Evolutionary conservation across 805 yeast species (phyloP).

Genomic region (Lachancea waltii): DNA sequence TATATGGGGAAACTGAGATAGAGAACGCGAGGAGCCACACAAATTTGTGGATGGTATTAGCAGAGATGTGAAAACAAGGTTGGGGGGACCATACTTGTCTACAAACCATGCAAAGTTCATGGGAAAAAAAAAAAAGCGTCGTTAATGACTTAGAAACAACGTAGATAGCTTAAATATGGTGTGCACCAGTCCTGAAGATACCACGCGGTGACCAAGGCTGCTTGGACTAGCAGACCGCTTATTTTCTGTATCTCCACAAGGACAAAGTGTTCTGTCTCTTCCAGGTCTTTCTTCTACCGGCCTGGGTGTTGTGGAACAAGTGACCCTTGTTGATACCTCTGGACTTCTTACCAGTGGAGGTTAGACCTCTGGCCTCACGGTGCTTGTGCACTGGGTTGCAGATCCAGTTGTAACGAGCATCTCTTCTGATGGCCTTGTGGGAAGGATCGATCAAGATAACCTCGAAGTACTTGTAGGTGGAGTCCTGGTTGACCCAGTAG

Average conservation of each 20-base stretch:
- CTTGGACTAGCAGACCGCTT: conserved; percentile 27
- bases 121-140: background rate
- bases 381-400: conserved; percentile 99
- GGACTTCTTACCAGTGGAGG: conserved; percentile 96
- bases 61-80: no score
- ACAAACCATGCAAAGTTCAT: no score
- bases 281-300: conserved; percentile 99
- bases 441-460: conserved; percentile 95
- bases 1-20: background rate
- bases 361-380: conserved; percentile 99
- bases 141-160: conserved; percentile 2
- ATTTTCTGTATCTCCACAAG: conserved; percentile 98
- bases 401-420: conserved; percentile 99
- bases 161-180: conserved; percentile 3
- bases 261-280: conserved; percentile 98
- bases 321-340: conserved; percentile 99
- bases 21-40: background rate
- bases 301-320: conserved; percentile 94
- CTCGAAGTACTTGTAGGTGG: conserved; percentile 98
- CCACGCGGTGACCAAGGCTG: conserved; percentile 1
- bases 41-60: background rate
- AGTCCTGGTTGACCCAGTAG: conserved; percentile 99
- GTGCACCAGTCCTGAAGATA: conserved; percentile 7
- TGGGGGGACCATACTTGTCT: no score
- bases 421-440: conserved; percentile 98